Evolutionary conservation across 2,329 filamentous ascomycete species (phyloP).

Genomic region (Ceratocystis alfenasii): DNA sequence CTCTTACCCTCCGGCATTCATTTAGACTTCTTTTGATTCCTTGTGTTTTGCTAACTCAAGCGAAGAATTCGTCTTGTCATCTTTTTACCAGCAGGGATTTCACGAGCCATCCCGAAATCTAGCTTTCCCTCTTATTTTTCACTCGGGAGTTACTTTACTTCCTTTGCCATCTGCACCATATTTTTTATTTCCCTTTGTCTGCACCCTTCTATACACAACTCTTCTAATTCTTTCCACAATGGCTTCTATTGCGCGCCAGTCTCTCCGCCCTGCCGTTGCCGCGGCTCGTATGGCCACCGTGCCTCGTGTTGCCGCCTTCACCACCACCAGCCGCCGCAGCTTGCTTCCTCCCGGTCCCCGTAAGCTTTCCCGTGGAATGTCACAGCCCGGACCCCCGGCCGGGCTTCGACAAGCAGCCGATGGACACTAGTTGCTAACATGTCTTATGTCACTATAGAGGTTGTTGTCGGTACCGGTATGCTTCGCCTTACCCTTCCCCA

Average conservation of each 20-base stretch:
- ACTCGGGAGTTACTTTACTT: not conserved
- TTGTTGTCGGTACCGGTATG: conserved; percentile 62
- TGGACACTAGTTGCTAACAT: conserved; percentile 34
- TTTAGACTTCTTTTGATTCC: not conserved
- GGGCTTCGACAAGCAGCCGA: not conserved
- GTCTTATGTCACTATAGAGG: conserved; percentile 40
- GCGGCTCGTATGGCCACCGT: conserved; percentile 25
- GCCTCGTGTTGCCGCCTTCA: conserved; percentile 63
- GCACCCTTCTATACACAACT: not conserved
- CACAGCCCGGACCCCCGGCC: not conserved
- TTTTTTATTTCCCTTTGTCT: conserved; percentile 7
- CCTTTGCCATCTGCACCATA: not conserved
- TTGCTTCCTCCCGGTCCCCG: conserved; percentile 78
- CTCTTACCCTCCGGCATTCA: not conserved
- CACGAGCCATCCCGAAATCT: conserved; percentile 9
- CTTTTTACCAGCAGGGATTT: conserved; percentile 7
- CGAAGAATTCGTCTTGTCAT: not conserved
- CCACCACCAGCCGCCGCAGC: conserved; percentile 62
- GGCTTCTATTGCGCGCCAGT: conserved; percentile 46
- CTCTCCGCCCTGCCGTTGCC: conserved; percentile 37
- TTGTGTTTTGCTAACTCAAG: not conserved
- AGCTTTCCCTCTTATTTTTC: conserved; percentile 8
- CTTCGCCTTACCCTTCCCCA: conserved; percentile 12
- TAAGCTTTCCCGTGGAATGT: conserved; percentile 35
- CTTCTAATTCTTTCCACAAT: conserved; percentile 30